Percentiles rank a stretch among this genome's conserved stretches.
These are phyloP conservation scores for Sporisorium exsertum DNA, from an alignment of 1,284 basidiomycete genomes.

Conservation along the genomic window DNA sequence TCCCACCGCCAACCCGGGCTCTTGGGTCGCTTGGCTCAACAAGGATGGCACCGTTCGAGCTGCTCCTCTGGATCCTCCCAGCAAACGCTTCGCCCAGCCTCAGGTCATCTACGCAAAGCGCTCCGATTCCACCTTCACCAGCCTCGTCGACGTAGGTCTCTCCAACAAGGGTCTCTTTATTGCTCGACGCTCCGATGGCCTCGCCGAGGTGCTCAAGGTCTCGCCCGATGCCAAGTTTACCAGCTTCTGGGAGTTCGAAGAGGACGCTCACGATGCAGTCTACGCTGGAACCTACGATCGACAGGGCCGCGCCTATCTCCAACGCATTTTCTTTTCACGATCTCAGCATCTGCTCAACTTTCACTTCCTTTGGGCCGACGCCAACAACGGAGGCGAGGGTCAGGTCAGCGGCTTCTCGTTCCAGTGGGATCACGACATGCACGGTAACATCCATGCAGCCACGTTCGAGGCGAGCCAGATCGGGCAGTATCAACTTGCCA, in stretches of 20 bases:
- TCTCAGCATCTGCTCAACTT: conserved; percentile 70
- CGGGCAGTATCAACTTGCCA: conserved; percentile 71
- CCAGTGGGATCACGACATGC: conserved; percentile 77
- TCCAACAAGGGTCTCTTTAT: conserved; percentile 60
- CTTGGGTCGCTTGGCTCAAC: conserved; percentile 64
- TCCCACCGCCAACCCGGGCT: conserved; percentile 41
- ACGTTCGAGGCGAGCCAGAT: conserved; percentile 74
- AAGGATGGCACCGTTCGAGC: conserved; percentile 56
- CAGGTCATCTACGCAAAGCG: conserved; percentile 49
- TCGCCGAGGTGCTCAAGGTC: conserved; percentile 58
- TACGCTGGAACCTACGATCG: conserved; percentile 75
- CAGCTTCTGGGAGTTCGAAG: conserved; percentile 63
- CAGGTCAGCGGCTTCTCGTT: conserved; percentile 77
- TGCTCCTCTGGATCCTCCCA: conserved; percentile 49
- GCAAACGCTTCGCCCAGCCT: conserved; percentile 45
- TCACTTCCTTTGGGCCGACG: conserved; percentile 76
- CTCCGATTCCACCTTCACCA: conserved; percentile 36
- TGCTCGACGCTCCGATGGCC: conserved; percentile 49
- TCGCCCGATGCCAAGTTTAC: conserved; percentile 47
- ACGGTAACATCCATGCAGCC: conserved; percentile 76
- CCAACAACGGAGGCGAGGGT: conserved; percentile 73
- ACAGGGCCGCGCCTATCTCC: conserved; percentile 76
- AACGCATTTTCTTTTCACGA: conserved; percentile 75
- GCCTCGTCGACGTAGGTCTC: conserved; percentile 56
- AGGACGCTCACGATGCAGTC: conserved; percentile 64